Conservation (phyloP, 1,284 basidiomycete genomes). For the Fistulinella cinereoalba region DNA sequence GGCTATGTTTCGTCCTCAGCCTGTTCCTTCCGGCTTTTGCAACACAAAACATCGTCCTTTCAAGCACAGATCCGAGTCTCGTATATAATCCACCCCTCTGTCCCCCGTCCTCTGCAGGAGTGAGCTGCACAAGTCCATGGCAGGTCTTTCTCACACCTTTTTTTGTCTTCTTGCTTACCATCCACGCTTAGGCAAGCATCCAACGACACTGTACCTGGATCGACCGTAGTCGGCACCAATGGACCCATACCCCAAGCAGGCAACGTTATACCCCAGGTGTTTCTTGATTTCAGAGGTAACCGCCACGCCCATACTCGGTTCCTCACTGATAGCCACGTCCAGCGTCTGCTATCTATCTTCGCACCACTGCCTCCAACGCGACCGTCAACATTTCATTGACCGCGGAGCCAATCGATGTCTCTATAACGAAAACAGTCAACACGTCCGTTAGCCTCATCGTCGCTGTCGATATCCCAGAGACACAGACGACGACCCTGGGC, state of each 20-base stretch:
- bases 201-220: conserved; percentile 25
- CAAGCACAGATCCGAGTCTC: conserved; percentile 41
- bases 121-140: conserved; percentile 48
- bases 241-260: conserved; percentile 36
- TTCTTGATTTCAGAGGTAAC: conserved; percentile 50
- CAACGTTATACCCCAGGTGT: conserved; percentile 51
- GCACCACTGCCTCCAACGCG: conserved; percentile 48
- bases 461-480: conserved; percentile 38
- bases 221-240: conserved; percentile 37
- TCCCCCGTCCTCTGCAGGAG: conserved; percentile 21
- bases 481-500: conserved; percentile 40
- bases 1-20: conserved; percentile 14
- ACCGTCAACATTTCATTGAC: conserved; percentile 50
- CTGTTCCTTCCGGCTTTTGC: conserved; percentile 13
- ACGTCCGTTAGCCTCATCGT: conserved; percentile 33
- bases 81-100: conserved; percentile 52
- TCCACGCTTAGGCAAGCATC: conserved; percentile 10
- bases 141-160: conserved; percentile 23
- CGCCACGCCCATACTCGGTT: neutral
- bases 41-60: conserved; percentile 39
- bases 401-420: conserved; percentile 31
- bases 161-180: neutral
- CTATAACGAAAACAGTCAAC: conserved; percentile 28
- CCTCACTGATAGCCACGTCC: conserved; percentile 2
- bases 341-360: conserved; percentile 48